These are phyloP conservation scores for Volutella citrinella DNA, from an alignment of 2,329 filamentous ascomycete genomes.

Conservation along the genomic window DNA sequence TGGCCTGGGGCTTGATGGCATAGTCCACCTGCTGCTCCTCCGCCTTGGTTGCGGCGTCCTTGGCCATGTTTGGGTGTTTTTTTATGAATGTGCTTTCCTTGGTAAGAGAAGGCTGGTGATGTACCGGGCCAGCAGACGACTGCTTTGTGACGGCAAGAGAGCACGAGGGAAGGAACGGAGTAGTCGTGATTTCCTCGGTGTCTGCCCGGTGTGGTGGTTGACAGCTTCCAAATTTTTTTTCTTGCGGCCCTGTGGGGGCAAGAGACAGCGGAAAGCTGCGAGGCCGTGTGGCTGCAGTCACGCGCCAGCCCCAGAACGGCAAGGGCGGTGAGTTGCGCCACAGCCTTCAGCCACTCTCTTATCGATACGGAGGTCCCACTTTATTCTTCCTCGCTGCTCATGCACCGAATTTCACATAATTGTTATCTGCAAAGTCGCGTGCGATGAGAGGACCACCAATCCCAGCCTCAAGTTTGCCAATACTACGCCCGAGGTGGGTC, in stretches of 20 bases:
- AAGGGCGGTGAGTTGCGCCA: conserved; percentile 3
- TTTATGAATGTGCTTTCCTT: conserved; percentile 10
- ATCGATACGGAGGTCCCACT: no score
- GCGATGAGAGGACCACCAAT: no score
- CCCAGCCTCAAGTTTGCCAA: no score
- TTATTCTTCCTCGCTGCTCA: neutral
- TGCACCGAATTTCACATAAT: neutral
- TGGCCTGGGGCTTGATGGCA: conserved; percentile 88
- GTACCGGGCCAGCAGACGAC: conserved; percentile 25
- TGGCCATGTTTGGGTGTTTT: conserved; percentile 35
- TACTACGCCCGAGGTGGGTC: no score
- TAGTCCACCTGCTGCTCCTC: conserved; percentile 67
- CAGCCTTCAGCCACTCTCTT: neutral
- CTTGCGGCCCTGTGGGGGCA: conserved; percentile 29
- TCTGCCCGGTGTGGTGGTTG: conserved; percentile 29
- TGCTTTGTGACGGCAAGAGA: conserved; percentile 24
- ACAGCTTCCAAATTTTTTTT: conserved; percentile 33
- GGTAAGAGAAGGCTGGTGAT: conserved; percentile 17
- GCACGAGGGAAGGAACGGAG: conserved; percentile 24
- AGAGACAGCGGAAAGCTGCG: conserved; percentile 18
- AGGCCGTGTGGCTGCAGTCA: conserved; percentile 21
- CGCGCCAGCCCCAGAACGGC: conserved; percentile 11
- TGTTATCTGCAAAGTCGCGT: no score
- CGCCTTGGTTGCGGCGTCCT: conserved; percentile 42
- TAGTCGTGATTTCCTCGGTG: conserved; percentile 28